Evolutionary conservation across 768 basidiomycete genomes (phyloP).

Genomic region (Lactarius psammicola): DNA sequence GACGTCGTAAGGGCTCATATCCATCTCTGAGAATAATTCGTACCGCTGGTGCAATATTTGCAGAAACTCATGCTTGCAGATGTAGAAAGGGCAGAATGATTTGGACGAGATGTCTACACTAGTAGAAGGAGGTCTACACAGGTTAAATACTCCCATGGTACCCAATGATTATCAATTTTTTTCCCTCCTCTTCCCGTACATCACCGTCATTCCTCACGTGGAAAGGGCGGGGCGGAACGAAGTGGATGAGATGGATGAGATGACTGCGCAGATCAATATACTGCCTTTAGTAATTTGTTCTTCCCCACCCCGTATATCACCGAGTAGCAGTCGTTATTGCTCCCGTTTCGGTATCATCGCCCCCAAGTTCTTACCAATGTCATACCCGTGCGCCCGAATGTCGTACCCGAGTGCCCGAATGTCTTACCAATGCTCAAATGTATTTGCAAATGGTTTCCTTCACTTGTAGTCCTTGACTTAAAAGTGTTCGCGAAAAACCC

Average conservation of each 20-base stretch:
- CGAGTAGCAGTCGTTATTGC: too few species aligned
- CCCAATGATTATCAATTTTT: not conserved
- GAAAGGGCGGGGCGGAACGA: not conserved
- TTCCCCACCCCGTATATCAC: too few species aligned
- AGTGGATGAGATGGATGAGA: not conserved
- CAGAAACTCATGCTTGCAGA: slow-evolving; percentile 48
- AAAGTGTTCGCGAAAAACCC: too few species aligned
- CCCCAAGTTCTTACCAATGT: too few species aligned
- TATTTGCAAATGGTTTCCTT: not conserved
- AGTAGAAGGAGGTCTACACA: not conserved
- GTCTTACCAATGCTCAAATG: not conserved
- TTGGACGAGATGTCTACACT: not conserved
- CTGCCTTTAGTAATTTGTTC: not conserved
- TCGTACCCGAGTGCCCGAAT: not conserved
- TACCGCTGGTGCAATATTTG: slow-evolving; percentile 55
- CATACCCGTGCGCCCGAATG: too few species aligned
- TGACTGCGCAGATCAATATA: not conserved
- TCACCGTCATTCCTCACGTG: not conserved
- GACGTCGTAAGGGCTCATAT: not conserved
- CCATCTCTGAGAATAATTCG: slow-evolving; percentile 3
- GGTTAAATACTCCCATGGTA: not conserved
- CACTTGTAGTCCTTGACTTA: too few species aligned
- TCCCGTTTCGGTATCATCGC: too few species aligned
- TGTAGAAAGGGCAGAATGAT: not conserved
- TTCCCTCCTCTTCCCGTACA: not conserved